These are phyloP conservation scores for Schwanniomyces sp. DNA, from an alignment of 805 yeast genomes.

Conservation along the genomic window DNA sequence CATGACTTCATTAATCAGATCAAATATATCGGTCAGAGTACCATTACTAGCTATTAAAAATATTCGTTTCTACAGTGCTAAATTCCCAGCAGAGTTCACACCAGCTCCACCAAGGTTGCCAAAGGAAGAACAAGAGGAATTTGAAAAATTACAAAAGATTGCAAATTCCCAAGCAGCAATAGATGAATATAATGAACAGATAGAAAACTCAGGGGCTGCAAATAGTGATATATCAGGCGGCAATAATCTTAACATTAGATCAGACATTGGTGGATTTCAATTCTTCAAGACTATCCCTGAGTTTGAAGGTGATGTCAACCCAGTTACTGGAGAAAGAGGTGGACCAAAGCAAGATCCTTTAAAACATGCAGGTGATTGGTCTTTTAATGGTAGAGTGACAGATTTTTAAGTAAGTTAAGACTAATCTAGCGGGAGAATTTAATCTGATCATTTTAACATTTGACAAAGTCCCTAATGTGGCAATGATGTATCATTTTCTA, in stretches of 20 bases:
- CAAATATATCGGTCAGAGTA: background rate
- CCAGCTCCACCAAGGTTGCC: slow-evolving; percentile 71
- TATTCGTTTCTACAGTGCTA: slow-evolving; percentile 13
- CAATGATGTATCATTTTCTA: too few relatives aligned
- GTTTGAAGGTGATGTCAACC: slow-evolving; percentile 92
- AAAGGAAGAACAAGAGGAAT: slow-evolving; percentile 83
- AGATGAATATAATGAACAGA: slow-evolving; percentile 63
- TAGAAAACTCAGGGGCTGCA: slow-evolving; percentile 29
- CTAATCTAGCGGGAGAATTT: too few relatives aligned
- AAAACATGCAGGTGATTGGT: slow-evolving; percentile 81
- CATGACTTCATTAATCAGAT: background rate
- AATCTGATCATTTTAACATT: too few relatives aligned
- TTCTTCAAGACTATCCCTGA: slow-evolving; percentile 83
- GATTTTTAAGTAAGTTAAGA: slow-evolving; percentile 58
- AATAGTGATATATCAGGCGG: slow-evolving; percentile 14
- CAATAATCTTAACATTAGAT: slow-evolving; percentile 31
- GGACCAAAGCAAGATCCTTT: slow-evolving; percentile 98
- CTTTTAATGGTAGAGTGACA: slow-evolving; percentile 94
- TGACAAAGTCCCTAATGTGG: too few relatives aligned
- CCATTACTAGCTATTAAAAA: background rate
- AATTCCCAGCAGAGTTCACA: slow-evolving; percentile 22
- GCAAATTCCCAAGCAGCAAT: slow-evolving; percentile 80
- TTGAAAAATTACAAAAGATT: slow-evolving; percentile 77
- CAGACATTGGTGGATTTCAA: slow-evolving; percentile 63
- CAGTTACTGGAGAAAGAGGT: slow-evolving; percentile 91